Evolutionary conservation across 768 basidiomycete species (phyloP).

Genomic region (Neoboletus magnificus): DNA sequence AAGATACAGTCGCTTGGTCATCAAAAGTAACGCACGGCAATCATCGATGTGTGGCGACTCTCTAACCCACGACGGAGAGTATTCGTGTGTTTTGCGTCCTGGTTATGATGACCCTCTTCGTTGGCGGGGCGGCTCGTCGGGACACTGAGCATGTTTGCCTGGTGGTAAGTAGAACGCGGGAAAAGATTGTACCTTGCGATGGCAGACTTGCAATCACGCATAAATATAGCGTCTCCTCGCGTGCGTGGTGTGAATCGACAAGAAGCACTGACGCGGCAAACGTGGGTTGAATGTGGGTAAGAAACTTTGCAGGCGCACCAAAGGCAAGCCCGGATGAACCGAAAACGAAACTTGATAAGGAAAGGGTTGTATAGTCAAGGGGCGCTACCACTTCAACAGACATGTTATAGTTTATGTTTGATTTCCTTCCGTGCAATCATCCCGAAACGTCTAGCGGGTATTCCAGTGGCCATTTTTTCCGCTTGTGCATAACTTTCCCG

Average conservation of each 20-base stretch:
- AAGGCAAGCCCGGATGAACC: not conserved
- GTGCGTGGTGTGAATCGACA: not conserved
- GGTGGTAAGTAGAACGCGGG: not conserved
- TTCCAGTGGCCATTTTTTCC: constrained; percentile 57
- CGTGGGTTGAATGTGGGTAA: not conserved
- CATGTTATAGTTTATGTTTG: constrained; percentile 53
- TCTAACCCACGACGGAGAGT: constrained; percentile 50
- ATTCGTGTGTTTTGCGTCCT: constrained; percentile 18
- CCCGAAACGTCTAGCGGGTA: constrained; percentile 51
- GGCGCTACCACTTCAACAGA: not conserved
- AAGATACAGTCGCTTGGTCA: not conserved
- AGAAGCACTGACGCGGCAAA: not conserved
- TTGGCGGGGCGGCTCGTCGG: not conserved
- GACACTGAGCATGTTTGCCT: not conserved
- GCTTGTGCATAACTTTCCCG: constrained; percentile 73
- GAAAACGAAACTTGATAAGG: not conserved
- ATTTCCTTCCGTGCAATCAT: constrained; percentile 62
- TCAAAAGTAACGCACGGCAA: constrained; percentile 38
- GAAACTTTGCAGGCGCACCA: not conserved
- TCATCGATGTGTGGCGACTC: constrained; percentile 59
- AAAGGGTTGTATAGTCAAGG: not conserved
- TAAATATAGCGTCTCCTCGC: not conserved
- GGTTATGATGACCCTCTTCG: constrained; percentile 23
- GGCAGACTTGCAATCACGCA: not conserved
- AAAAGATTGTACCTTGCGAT: not conserved